Percentiles rank a stretch among this genome's conserved stretches.
Conservation (phyloP, 1,284 basidiomycete species). For the Neotropicomus parvogracilis region DNA sequence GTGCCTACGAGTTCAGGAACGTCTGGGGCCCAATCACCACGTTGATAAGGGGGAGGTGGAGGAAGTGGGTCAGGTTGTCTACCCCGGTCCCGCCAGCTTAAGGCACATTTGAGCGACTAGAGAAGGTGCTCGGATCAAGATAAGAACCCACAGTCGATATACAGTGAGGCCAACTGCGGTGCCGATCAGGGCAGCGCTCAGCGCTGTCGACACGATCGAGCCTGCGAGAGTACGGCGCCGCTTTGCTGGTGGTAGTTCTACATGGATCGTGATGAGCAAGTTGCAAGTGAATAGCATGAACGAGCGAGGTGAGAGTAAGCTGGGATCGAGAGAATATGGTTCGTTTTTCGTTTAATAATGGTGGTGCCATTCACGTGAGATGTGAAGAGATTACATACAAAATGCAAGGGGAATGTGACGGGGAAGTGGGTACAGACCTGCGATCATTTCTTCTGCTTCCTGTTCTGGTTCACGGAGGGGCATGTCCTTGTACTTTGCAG, state of each 20-base stretch:
- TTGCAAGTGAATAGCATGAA: constrained; percentile 33
- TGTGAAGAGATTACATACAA: constrained; percentile 28
- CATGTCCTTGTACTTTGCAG: constrained; percentile 58
- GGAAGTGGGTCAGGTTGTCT: constrained; percentile 44
- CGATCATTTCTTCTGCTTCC: constrained; percentile 44
- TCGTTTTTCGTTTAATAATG: constrained; percentile 12
- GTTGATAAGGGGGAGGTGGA: constrained; percentile 59
- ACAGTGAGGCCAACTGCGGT: constrained; percentile 79
- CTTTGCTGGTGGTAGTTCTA: constrained; percentile 56
- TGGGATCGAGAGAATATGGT: constrained; percentile 14
- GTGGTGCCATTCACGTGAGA: constrained; percentile 21
- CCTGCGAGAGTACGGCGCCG: constrained; percentile 68
- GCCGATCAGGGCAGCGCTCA: constrained; percentile 77
- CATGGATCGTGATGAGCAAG: constrained; percentile 36
- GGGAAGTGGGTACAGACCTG: constrained; percentile 39
- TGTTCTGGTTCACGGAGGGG: constrained; percentile 33
- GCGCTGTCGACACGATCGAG: constrained; percentile 72
- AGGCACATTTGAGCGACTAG: constrained; percentile 6
- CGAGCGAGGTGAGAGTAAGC: constrained; percentile 26
- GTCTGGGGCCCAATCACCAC: constrained; percentile 50
- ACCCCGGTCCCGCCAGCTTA: constrained; percentile 66
- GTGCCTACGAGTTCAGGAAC: constrained; percentile 23
- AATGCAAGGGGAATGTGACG: constrained; percentile 14
- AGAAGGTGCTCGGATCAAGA: neutral
- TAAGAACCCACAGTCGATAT: constrained; percentile 66